phyloP scores from a whole-genome alignment of 2,329 filamentous ascomycete species.

The Xylaria sp. region DNA sequence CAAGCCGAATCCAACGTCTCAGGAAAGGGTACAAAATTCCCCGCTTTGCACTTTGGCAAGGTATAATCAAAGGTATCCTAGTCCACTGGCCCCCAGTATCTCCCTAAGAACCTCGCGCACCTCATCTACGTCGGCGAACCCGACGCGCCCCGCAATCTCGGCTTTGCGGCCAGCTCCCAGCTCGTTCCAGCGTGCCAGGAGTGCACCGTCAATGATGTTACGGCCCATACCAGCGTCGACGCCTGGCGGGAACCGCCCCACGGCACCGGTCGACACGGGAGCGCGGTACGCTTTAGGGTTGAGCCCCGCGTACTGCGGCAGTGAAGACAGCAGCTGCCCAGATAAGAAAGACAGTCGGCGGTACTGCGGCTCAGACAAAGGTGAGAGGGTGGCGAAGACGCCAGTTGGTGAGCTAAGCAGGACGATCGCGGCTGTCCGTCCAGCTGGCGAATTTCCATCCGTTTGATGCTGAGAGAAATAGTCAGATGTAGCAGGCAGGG shows the following conservation, averaged over 20 bases:
- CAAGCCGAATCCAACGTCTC: slow-evolving; percentile 6
- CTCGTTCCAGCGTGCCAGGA: slow-evolving; percentile 80
- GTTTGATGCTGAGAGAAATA: slow-evolving; percentile 44
- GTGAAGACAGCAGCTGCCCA: slow-evolving; percentile 79
- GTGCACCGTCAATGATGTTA: slow-evolving; percentile 80
- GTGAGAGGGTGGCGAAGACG: slow-evolving; percentile 78
- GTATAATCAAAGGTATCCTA: slow-evolving; percentile 57
- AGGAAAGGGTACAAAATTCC: neutral
- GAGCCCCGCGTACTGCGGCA: slow-evolving; percentile 81
- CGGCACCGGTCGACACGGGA: slow-evolving; percentile 60
- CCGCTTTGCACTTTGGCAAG: neutral
- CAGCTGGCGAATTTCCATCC: slow-evolving; percentile 50
- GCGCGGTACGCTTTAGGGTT: slow-evolving; percentile 84
- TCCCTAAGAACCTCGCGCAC: slow-evolving; percentile 71
- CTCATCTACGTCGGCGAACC: slow-evolving; percentile 70
- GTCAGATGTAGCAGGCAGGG: slow-evolving; percentile 57
- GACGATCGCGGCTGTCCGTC: slow-evolving; percentile 57
- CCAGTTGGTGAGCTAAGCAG: slow-evolving; percentile 82
- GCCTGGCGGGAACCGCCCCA: slow-evolving; percentile 56
- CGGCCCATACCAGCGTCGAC: slow-evolving; percentile 70
- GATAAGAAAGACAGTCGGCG: slow-evolving; percentile 84
- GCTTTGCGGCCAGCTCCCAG: slow-evolving; percentile 75
- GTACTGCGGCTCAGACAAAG: slow-evolving; percentile 83
- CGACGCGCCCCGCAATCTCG: slow-evolving; percentile 80
- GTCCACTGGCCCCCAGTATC: slow-evolving; percentile 63